Evolutionary conservation across 805 yeast species (phyloP), one percentile per base, ranked within the genome.

Genomic region (Scheffersomyces stipitis): DNA sequence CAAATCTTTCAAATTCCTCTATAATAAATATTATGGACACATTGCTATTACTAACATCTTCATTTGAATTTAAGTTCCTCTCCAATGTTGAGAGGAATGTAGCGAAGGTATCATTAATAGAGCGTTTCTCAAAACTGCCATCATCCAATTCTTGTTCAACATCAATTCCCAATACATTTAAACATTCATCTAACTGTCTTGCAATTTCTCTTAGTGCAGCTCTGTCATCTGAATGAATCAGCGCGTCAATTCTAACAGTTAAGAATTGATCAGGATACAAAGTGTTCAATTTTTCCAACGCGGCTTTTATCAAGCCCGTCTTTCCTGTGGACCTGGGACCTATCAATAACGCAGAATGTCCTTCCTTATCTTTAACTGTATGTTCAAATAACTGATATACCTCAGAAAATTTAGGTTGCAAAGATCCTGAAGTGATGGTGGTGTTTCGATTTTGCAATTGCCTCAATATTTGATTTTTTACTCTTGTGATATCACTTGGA

Each of bases 291-390:
- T 67, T 62, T 0, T 53, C 41, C 13, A 93, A 38, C 1, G 83
- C 88, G 4, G 70, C 61, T 20, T 83, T 70, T 3, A 91, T 64
- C 3, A 86, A 58, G 2, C 76, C 62, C 0, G 90, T 70, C 54
- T 91, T 91, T 0, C 96, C 97, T 4, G 80, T 67, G 2, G 83
- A 80, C 29, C 89, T 64, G 0, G 96, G 87, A 0, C 98, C 98
- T 30, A 89, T 71, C 1, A 91, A 41, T 5, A 91, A 63, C 9
- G 81, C 77, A 2, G 97, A 91, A 53, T 86, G 88, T 5, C 95
- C 90, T 44, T 88, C 93, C 18, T 76, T 73, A 42, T 77, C 77
- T 16, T 67, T 63, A 1, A 89, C 71, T 0, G 95, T 81, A 42
- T 80, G 80, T 33, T 77, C 78, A 34, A 90, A 54, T 46, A 86